These are phyloP conservation scores for Ogataea saltuana DNA, from an alignment of 805 yeast genomes.

Conservation along the genomic window DNA sequence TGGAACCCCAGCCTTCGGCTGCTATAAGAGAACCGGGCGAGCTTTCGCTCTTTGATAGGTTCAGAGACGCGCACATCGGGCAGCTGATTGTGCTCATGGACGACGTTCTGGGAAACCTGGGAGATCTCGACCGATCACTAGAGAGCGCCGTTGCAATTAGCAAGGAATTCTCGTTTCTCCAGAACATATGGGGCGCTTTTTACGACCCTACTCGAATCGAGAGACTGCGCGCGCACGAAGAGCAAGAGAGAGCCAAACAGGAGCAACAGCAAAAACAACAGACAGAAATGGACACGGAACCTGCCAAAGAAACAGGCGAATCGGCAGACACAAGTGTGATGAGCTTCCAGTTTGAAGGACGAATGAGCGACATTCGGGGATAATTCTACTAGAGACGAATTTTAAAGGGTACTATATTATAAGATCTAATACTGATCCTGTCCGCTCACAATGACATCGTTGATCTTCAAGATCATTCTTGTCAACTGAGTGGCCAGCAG, in stretches of 20 bases:
- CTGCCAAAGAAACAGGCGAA: background rate
- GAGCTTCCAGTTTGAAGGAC: slow-evolving; percentile 30
- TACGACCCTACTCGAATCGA: slow-evolving; percentile 24
- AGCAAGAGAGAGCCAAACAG: slow-evolving; percentile 7
- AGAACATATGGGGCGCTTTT: slow-evolving; percentile 26
- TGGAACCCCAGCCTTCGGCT: background rate
- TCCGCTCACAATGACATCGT: slow-evolving; percentile 82
- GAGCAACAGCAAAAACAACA: slow-evolving; percentile 10
- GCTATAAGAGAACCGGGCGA: slow-evolving; percentile 8
- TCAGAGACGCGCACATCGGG: slow-evolving; percentile 21
- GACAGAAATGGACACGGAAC: background rate
- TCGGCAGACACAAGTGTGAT: slow-evolving; percentile 15
- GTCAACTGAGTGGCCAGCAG: slow-evolving; percentile 95
- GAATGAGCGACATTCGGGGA: slow-evolving; percentile 26
- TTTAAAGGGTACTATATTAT: no score
- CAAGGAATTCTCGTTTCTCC: slow-evolving; percentile 22
- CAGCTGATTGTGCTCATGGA: slow-evolving; percentile 24
- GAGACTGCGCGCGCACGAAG: slow-evolving; percentile 12
- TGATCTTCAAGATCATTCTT: slow-evolving; percentile 95
- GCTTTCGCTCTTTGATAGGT: slow-evolving; percentile 20
- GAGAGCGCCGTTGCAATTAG: slow-evolving; percentile 26
- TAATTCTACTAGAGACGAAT: no score
- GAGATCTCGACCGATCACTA: slow-evolving; percentile 23
- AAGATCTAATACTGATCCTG: slow-evolving; percentile 35
- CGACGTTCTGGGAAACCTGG: slow-evolving; percentile 20